A percentile compares a stretch with the other conserved stretches of the same genome.
Conservation (phyloP, 192 early-diverging fungal species). For the Martensiomyces pterosporus region DNA sequence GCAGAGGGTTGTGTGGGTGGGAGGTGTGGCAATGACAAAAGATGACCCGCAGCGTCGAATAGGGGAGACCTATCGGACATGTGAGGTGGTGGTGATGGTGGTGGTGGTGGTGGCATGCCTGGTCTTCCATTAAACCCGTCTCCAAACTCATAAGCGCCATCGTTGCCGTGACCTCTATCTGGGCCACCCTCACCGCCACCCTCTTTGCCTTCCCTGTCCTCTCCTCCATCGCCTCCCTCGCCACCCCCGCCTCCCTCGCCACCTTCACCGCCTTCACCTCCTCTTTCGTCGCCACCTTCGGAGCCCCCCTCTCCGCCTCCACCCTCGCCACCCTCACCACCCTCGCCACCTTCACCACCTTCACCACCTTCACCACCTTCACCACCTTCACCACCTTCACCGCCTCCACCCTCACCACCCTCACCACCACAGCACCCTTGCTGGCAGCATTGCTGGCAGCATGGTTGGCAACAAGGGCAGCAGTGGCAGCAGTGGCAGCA, state of each 20-base stretch:
- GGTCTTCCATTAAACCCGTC: constrained; percentile 3
- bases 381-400: constrained; percentile 10
- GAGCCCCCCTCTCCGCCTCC: constrained; percentile 5
- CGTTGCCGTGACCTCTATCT: background rate
- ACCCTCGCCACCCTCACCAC: constrained; percentile 10
- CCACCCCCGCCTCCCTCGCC: constrained; percentile 7
- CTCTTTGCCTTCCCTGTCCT: constrained; percentile 3
- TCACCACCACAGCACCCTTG: constrained; percentile 15
- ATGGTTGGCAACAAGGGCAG: constrained; percentile 12
- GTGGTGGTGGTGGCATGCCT: constrained; percentile 5
- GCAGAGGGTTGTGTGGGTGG: too few relatives aligned
- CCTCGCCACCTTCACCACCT: constrained; percentile 8
- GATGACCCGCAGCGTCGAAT: too few relatives aligned
- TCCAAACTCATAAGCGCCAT: background rate
- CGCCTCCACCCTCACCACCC: constrained; percentile 5
- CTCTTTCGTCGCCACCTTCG: constrained; percentile 8
- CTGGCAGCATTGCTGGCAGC: constrained; percentile 21
- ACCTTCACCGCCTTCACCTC: constrained; percentile 10
- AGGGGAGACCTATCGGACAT: too few relatives aligned
- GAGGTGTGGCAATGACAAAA: too few relatives aligned
- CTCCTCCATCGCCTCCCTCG: constrained; percentile 3
- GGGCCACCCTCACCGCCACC: background rate
- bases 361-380: constrained; percentile 5
- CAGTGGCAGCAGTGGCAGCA: constrained; percentile 36
- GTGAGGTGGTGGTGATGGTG: constrained; percentile 2